A percentile compares a stretch with the other conserved stretches of the same genome.
Evolutionary conservation across 768 basidiomycete species (phyloP).

Genomic region (Termitomyces sp.): DNA sequence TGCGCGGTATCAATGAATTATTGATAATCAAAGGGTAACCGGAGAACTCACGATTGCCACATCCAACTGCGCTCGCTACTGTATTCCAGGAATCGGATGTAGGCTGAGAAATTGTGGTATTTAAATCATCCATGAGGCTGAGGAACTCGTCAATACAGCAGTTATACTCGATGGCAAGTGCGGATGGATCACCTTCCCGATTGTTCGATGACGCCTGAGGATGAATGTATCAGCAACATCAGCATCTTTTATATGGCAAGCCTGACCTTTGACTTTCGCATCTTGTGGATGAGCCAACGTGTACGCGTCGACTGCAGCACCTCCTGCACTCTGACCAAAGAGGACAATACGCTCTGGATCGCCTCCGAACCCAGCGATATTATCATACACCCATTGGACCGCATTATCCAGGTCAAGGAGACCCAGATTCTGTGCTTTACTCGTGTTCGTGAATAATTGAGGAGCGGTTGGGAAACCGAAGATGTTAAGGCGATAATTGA

Average conservation of each 20-base stretch:
- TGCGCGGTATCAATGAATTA: background rate
- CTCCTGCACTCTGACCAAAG: constrained; percentile 36
- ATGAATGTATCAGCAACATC: too few species aligned
- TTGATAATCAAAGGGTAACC: too few species aligned
- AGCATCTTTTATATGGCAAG: too few species aligned
- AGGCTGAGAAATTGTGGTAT: background rate
- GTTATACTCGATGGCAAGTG: too few species aligned
- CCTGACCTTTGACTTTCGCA: constrained; percentile 19
- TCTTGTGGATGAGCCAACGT: constrained; percentile 22
- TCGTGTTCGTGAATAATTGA: constrained; percentile 23
- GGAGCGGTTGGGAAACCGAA: constrained; percentile 38
- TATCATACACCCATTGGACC: constrained; percentile 43
- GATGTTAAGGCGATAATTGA: constrained; percentile 32
- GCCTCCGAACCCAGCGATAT: constrained; percentile 42
- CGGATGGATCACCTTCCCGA: background rate
- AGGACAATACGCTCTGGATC: constrained; percentile 36
- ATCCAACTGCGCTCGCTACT: constrained; percentile 29
- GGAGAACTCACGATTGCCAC: constrained; percentile 26
- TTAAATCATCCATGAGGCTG: too few species aligned
- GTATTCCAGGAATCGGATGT: background rate
- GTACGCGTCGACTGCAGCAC: constrained; percentile 28
- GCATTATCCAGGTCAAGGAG: constrained; percentile 36
- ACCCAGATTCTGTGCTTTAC: constrained; percentile 34
- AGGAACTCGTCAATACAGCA: too few species aligned
- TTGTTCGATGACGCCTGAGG: constrained; percentile 23